Evolutionary conservation across 2,329 filamentous ascomycete species (phyloP).

Genomic region (Colletotrichum viniferum): DNA sequence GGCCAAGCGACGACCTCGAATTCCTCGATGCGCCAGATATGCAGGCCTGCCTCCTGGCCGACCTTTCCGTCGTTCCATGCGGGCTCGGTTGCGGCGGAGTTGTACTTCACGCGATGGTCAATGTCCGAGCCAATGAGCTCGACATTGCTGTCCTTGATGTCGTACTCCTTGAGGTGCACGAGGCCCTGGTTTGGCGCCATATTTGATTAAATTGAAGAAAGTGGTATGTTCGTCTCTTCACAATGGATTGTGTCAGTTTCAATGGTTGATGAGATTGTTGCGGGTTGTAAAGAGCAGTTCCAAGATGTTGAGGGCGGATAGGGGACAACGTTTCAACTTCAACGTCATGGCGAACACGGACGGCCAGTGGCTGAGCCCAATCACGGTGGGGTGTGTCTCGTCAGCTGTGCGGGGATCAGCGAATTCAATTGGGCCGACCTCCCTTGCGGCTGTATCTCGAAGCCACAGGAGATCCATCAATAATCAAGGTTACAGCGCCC

Average conservation of each 20-base stretch:
- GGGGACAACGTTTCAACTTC: slow-evolving; percentile 9
- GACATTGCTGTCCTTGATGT: slow-evolving; percentile 72
- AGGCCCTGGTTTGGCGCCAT: slow-evolving; percentile 69
- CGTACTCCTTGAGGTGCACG: slow-evolving; percentile 67
- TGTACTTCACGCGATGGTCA: slow-evolving; percentile 72
- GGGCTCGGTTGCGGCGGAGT: slow-evolving; percentile 67
- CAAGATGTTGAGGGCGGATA: not conserved
- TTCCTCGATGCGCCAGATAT: slow-evolving; percentile 70
- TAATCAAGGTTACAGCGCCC: slow-evolving; percentile 8
- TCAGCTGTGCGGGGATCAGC: slow-evolving; percentile 19
- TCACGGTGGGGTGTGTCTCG: slow-evolving; percentile 9
- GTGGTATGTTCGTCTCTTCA: not conserved
- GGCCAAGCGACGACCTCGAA: slow-evolving; percentile 70
- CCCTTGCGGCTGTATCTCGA: slow-evolving; percentile 9
- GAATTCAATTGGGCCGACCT: slow-evolving; percentile 11
- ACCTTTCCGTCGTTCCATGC: slow-evolving; percentile 68
- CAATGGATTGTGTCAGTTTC: not conserved
- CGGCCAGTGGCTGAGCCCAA: slow-evolving; percentile 9
- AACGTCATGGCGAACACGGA: slow-evolving; percentile 13
- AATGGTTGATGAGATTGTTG: not conserved
- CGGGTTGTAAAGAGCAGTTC: not conserved
- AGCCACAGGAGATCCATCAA: slow-evolving; percentile 17
- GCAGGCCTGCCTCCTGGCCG: slow-evolving; percentile 57
- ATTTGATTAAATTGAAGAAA: slow-evolving; percentile 17
- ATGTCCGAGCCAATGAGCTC: slow-evolving; percentile 67